Percentiles rank a stretch among this genome's conserved stretches.
These are phyloP conservation scores for Blastobotrys buckinghamii DNA, from an alignment of 1,139 yeast genomes.

Conservation along the genomic window DNA sequence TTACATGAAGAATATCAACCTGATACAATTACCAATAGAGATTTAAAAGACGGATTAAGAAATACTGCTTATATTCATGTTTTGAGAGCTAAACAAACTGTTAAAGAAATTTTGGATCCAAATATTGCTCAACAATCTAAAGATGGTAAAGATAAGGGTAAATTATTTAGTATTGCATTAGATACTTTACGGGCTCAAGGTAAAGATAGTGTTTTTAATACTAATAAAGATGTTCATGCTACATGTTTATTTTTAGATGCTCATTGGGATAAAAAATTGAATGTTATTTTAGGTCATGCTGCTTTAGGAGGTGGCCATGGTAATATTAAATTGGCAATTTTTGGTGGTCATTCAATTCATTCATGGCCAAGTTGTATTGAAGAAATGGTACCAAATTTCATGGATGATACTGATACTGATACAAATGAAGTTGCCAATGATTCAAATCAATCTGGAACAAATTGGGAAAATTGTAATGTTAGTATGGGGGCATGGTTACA, in stretches of 20 bases:
- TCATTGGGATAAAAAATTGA: constrained; percentile 61
- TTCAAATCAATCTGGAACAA: constrained; percentile 71
- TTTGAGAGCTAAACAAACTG: constrained; percentile 57
- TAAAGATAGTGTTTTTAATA: constrained; percentile 44
- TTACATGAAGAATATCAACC: constrained; percentile 61
- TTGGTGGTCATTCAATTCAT: constrained; percentile 89
- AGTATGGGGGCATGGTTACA: constrained; percentile 95
- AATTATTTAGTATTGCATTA: constrained; percentile 69
- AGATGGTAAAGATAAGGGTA: constrained; percentile 67
- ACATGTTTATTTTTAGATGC: constrained; percentile 83
- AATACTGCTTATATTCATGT: constrained; percentile 73
- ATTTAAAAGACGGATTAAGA: constrained; percentile 38
- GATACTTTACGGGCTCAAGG: constrained; percentile 58
- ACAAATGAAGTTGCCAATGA: constrained; percentile 81
- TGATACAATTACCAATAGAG: constrained; percentile 48
- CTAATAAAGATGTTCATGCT: constrained; percentile 57
- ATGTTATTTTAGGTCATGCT: constrained; percentile 78
- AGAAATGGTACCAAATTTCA: constrained; percentile 58
- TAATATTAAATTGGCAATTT: constrained; percentile 70
- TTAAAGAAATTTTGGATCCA: constrained; percentile 68
- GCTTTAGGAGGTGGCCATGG: constrained; percentile 88
- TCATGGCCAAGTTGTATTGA: constrained; percentile 84
- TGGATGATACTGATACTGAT: constrained; percentile 62
- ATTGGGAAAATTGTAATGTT: constrained; percentile 85
- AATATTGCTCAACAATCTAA: constrained; percentile 83